These are phyloP conservation scores for Cladosporium austrohemisphaericum DNA, from an alignment of 2,329 filamentous ascomycete species.

Conservation along the genomic window DNA sequence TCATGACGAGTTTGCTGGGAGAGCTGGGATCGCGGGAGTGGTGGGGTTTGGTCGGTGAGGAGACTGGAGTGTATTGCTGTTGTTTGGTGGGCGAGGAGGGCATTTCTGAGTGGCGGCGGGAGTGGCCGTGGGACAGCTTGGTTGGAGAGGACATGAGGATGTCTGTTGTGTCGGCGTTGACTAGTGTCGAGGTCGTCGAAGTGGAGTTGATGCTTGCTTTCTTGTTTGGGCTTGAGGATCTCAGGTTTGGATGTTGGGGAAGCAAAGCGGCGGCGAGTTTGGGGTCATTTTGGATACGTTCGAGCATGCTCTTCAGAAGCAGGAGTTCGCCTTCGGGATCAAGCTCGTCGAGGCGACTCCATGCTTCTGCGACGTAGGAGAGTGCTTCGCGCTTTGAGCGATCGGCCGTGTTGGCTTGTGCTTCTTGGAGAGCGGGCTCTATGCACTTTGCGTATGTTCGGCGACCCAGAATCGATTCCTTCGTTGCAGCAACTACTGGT, in stretches of 20 bases:
- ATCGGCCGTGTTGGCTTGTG: constrained; percentile 70
- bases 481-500: constrained; percentile 44
- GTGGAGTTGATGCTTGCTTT: constrained; percentile 18
- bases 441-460: constrained; percentile 77
- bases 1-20: constrained; percentile 66
- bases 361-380: constrained; percentile 78
- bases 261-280: constrained; percentile 55
- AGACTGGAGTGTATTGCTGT: constrained; percentile 1
- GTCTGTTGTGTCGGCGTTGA: constrained; percentile 9
- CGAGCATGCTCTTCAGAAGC: constrained; percentile 71
- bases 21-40: constrained; percentile 18
- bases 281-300: constrained; percentile 66
- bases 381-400: constrained; percentile 74
- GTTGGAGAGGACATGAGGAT: constrained; percentile 4
- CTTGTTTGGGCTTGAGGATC: constrained; percentile 20
- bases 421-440: constrained; percentile 78
- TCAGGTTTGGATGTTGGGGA: constrained; percentile 25
- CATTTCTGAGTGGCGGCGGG: constrained; percentile 20
- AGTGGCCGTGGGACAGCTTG: neutral
- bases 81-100: constrained; percentile 27
- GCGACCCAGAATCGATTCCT: constrained; percentile 78
- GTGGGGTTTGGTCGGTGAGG: constrained; percentile 19
- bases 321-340: constrained; percentile 90
- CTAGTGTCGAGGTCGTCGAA: constrained; percentile 12
- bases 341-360: constrained; percentile 75